Percentiles rank a stretch among this genome's conserved stretches.
phyloP scores from a whole-genome alignment of 2,329 filamentous ascomycete genomes.

The Cladosporium phlei region DNA sequence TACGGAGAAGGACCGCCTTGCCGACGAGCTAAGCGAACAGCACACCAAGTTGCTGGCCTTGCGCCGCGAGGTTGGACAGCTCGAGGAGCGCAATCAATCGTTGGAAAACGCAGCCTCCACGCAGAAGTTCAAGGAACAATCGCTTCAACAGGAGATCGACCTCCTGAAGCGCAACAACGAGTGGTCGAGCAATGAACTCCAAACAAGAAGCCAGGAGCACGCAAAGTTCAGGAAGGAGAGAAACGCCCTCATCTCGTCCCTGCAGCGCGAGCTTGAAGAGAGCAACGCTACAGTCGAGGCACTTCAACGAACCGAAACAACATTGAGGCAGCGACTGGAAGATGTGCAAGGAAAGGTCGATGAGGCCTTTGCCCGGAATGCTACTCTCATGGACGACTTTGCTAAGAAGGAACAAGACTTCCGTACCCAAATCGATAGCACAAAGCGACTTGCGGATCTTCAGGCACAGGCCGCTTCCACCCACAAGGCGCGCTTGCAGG shows the following conservation, averaged over 20 bases:
- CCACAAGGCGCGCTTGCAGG: slow-evolving; percentile 64
- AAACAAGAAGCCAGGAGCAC: slow-evolving; percentile 81
- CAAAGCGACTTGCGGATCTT: slow-evolving; percentile 74
- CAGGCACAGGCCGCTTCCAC: slow-evolving; percentile 72
- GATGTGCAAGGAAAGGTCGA: slow-evolving; percentile 84
- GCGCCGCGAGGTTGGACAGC: slow-evolving; percentile 70
- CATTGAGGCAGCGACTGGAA: slow-evolving; percentile 73
- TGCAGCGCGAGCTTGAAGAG: slow-evolving; percentile 86
- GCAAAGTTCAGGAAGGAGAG: slow-evolving; percentile 94
- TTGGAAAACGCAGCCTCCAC: slow-evolving; percentile 74
- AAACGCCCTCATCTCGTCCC: slow-evolving; percentile 77
- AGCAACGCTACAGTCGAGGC: slow-evolving; percentile 70
- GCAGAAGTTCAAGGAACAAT: slow-evolving; percentile 86
- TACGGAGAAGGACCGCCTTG: slow-evolving; percentile 75
- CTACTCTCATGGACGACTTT: slow-evolving; percentile 78
- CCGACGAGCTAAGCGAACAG: slow-evolving; percentile 79
- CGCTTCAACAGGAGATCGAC: slow-evolving; percentile 83
- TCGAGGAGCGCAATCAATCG: slow-evolving; percentile 80
- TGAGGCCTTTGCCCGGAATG: slow-evolving; percentile 73
- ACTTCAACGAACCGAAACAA: slow-evolving; percentile 72
- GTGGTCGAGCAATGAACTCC: slow-evolving; percentile 87
- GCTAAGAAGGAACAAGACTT: slow-evolving; percentile 81
- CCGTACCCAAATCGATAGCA: slow-evolving; percentile 77
- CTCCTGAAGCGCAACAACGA: slow-evolving; percentile 84
- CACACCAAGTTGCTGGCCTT: slow-evolving; percentile 84